Base-by-base conservation (phyloP, 306 rosid genomes). In the Argentina anserina region DNA sequence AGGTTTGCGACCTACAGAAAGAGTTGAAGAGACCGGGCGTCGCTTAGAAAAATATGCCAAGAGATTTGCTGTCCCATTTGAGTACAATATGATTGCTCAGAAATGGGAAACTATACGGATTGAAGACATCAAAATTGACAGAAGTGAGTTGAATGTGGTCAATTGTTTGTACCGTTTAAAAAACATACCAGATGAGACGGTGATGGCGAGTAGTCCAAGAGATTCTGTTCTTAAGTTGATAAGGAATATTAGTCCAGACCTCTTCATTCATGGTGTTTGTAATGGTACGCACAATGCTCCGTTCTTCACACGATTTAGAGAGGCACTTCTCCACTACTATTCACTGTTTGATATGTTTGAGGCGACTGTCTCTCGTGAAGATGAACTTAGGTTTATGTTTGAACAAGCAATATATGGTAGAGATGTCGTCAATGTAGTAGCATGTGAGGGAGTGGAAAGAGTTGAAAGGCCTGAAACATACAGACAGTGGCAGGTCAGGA, bases 31-130 rank as follows among this genome's bases (percentile, higher is more conserved):
- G 60, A 84, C 85, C 0, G 80, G 40, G 1, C 75, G 85, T 5
- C 72, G 84, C 10, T 53, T 84, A 31, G 71, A 13, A 42, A 80
- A 71, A 26, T 84, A 81, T 66, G 80, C 81, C 40, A 43, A 63
- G 61, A 81, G 85, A 72, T 84, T 84, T 70, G 72, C 67, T 64
- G 85, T 84, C 33, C 77, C 79, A 28, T 78, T 82, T 33, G 80
- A 81, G 78, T 74, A 65, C 75, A 75, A 75, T 47, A 77, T 78
- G 40, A 75, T 84, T 14, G 85, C 83, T 3, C 75, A 67, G 67
- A 80, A 71, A 63, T 84, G 85, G 87, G 85, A 84, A 31, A 71
- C 83, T 2, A 73, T 62, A 26, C 60, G 34, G 18, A 37, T 72
- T 28, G 65, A 55, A 21, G 81, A 76, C 33, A 70, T 83, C 33